Percentiles rank a stretch among this genome's conserved stretches.
Evolutionary conservation across 257 asterid genomes (phyloP).

Genomic region (Euphrasia confusa): DNA sequence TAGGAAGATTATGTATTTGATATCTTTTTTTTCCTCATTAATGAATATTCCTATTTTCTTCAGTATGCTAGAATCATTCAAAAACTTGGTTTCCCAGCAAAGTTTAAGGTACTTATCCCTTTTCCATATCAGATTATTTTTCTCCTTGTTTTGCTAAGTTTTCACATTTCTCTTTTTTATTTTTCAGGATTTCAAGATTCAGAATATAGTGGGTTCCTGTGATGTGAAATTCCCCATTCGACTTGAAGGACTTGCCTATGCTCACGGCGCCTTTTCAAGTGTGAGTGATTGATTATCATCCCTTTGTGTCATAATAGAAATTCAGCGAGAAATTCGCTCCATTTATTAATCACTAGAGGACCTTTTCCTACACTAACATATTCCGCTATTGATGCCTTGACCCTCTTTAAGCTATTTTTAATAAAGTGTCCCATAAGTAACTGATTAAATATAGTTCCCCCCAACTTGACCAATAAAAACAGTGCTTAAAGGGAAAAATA

Average conservation of each 20-base stretch:
- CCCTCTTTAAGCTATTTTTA: too few relatives aligned
- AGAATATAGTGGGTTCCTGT: slow-evolving; percentile 41
- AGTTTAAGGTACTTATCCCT: slow-evolving; percentile 25
- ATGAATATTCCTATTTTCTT: background rate
- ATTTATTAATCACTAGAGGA: background rate
- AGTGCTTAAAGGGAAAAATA: too few relatives aligned
- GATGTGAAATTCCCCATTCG: slow-evolving; percentile 43
- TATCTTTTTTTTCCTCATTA: background rate
- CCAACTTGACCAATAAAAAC: too few relatives aligned
- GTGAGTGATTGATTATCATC: slow-evolving; percentile 22
- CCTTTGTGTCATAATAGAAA: background rate
- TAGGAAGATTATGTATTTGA: background rate
- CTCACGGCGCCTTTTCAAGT: slow-evolving; percentile 32
- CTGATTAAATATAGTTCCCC: too few relatives aligned
- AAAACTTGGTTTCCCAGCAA: slow-evolving; percentile 38
- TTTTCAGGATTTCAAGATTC: slow-evolving; percentile 39
- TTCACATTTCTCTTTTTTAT: background rate
- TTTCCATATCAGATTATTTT: background rate
- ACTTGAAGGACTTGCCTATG: slow-evolving; percentile 32
- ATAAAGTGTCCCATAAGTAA: too few relatives aligned
- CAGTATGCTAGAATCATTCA: slow-evolving; percentile 38
- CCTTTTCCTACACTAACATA: too few relatives aligned
- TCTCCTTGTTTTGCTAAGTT: background rate
- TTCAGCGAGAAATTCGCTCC: background rate
- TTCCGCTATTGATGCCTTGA: too few relatives aligned